Conservation (phyloP, 2,329 filamentous ascomycete genomes). For the Exophiala mesophila region DNA sequence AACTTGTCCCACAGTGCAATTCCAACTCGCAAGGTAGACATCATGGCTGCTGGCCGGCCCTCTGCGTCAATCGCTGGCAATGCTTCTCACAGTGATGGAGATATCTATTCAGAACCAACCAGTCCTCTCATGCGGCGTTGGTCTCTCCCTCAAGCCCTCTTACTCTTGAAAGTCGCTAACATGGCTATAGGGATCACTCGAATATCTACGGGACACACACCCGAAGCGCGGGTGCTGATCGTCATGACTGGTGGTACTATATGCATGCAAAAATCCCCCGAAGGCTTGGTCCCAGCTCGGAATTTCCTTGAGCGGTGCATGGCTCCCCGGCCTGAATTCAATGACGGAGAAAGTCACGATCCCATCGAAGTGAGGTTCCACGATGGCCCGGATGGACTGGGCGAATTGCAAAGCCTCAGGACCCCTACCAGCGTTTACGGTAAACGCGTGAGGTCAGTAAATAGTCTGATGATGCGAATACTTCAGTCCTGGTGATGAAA, state of each 20-base stretch:
- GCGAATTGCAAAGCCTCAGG: slow-evolving; percentile 61
- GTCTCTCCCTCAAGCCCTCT: no score
- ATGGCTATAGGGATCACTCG: slow-evolving; percentile 10
- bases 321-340: slow-evolving; percentile 77
- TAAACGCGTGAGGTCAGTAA: slow-evolving; percentile 60
- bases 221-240: slow-evolving; percentile 77
- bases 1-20: no score
- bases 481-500: not conserved
- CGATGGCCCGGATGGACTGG: slow-evolving; percentile 39
- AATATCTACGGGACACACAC: slow-evolving; percentile 31
- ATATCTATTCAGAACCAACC: slow-evolving; percentile 4
- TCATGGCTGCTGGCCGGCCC: no score
- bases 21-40: no score
- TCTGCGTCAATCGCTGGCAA: no score
- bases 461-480: not conserved
- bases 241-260: slow-evolving; percentile 82
- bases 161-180: not conserved
- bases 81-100: not conserved
- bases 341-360: slow-evolving; percentile 62
- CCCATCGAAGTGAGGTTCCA: slow-evolving; percentile 54
- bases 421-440: slow-evolving; percentile 77
- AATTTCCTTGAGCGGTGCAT: slow-evolving; percentile 80
- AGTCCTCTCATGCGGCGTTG: slow-evolving; percentile 13
- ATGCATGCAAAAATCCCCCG: slow-evolving; percentile 78
- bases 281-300: slow-evolving; percentile 73